Evolutionary conservation across 352 stramenopile genomes (phyloP), one percentile per base, ranked within the genome.

Genomic region (Phytophthora hybrid): DNA sequence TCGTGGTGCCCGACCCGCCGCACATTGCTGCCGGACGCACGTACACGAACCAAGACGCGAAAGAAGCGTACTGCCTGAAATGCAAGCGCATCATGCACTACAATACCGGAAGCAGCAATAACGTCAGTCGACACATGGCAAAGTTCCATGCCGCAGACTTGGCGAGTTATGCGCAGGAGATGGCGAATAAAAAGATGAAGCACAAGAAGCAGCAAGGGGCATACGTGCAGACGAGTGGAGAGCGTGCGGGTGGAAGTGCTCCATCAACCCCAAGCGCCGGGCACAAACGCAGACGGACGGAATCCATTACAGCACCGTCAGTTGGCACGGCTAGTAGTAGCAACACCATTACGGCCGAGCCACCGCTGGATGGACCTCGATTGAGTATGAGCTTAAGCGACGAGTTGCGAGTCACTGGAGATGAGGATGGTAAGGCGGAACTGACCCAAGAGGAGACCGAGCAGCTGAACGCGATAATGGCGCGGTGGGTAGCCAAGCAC

Each of bases 41-140:
- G 23, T 87, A 87, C 78, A 84, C 80, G 51, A 87, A 87, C 65
- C 80, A 83, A 62, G 80, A 87, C 70, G 80, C 80, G 19, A 80
- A 84, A 57, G 78, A 87, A 62, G 80, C 80, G 44, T 87, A 84
- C 52, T 87, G 80, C 47, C 74, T 87, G 29, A 87, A 87, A 57
- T 87, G 80, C 73, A 85, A 87, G 66, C 80, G 77, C 18, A 75
- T 82, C 41, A 87, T 87, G 80, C 80, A 85, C 61, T 87, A 87
- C 60, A 85, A 87, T 54, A 87, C 80, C 4, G 77, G 78, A 47
- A 87, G 78, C 59, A 85, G 78, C 78, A 87, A 87, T 53, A 87
- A 87, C 60, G 80, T 87, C 21, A 87, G 80, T 56, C 77, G 80
- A 3, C 80, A 87, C 66, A 87, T 87, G 80, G 73, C 78, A 64